phyloP scores from a whole-genome alignment of 2,329 filamentous ascomycete genomes.

The Fusarium sp. region DNA sequence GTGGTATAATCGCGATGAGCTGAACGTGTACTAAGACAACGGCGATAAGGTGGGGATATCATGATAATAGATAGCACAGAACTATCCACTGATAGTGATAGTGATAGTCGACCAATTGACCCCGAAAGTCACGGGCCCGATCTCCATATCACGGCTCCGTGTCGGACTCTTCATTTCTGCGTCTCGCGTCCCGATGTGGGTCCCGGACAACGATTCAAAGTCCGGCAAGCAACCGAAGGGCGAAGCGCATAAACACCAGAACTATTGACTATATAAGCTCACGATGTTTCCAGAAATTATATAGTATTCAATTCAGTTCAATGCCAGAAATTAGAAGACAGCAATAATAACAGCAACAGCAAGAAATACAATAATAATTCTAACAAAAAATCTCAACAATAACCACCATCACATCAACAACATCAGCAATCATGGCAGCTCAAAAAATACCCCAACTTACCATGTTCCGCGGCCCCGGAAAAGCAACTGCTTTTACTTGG shows the following conservation, averaged over 20 bases:
- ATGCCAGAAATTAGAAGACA: background rate
- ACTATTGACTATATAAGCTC: background rate
- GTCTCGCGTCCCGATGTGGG: constrained; percentile 7
- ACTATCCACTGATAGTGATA: too few relatives aligned
- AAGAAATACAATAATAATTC: background rate
- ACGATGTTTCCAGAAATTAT: background rate
- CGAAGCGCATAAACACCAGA: background rate
- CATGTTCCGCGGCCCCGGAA: constrained; percentile 62
- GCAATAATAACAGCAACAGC: background rate
- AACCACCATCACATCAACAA: too few relatives aligned
- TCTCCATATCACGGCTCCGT: background rate
- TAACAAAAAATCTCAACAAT: too few relatives aligned
- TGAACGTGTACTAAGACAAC: background rate
- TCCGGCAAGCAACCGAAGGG: background rate
- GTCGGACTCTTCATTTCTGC: constrained; percentile 1
- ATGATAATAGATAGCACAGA: too few relatives aligned
- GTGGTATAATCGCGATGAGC: background rate
- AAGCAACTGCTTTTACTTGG: constrained; percentile 59
- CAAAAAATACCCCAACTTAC: constrained; percentile 23
- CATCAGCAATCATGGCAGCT: background rate
- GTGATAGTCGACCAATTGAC: background rate
- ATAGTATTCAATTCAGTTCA: background rate
- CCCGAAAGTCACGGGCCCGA: background rate
- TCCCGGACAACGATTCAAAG: constrained; percentile 11
- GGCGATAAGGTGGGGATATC: background rate